Evolutionary conservation across 2,329 filamentous ascomycete species (phyloP).

Genomic region (Botrytis hyacinthi): DNA sequence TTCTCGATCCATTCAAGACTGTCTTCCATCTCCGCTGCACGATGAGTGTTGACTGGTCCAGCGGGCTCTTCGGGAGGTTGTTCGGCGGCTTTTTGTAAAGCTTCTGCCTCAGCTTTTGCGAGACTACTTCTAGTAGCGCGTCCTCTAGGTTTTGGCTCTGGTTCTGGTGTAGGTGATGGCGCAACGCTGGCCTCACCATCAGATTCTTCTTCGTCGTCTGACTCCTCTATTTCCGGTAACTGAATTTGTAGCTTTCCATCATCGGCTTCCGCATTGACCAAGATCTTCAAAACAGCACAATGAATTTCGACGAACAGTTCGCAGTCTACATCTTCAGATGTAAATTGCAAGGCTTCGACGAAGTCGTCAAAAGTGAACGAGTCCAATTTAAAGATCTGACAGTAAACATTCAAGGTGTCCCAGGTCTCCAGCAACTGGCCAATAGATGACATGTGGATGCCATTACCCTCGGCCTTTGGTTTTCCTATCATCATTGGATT

Average conservation of each 20-base stretch:
- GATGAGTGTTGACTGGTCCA: constrained; percentile 55
- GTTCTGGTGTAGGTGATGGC: constrained; percentile 64
- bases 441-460: constrained; percentile 80
- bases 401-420: constrained; percentile 98
- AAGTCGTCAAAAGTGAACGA: constrained; percentile 99
- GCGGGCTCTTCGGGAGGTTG: constrained; percentile 41
- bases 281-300: constrained; percentile 82
- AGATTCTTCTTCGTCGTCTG: constrained; percentile 67
- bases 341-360: constrained; percentile 78
- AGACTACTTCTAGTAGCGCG: constrained; percentile 84
- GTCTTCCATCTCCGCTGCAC: constrained; percentile 71
- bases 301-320: constrained; percentile 89
- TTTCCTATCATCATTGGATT: constrained; percentile 52
- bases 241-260: constrained; percentile 77
- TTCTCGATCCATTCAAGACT: constrained; percentile 82
- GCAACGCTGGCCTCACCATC: constrained; percentile 52
- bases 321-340: constrained; percentile 70
- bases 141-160: constrained; percentile 62
- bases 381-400: constrained; percentile 88
- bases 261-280: constrained; percentile 73
- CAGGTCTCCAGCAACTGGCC: constrained; percentile 84
- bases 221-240: constrained; percentile 67
- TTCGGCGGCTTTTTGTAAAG: constrained; percentile 52
- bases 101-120: constrained; percentile 74
- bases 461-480: constrained; percentile 49